Conservation (phyloP, 768 basidiomycete species). For the Amanita brunnescens region DNA sequence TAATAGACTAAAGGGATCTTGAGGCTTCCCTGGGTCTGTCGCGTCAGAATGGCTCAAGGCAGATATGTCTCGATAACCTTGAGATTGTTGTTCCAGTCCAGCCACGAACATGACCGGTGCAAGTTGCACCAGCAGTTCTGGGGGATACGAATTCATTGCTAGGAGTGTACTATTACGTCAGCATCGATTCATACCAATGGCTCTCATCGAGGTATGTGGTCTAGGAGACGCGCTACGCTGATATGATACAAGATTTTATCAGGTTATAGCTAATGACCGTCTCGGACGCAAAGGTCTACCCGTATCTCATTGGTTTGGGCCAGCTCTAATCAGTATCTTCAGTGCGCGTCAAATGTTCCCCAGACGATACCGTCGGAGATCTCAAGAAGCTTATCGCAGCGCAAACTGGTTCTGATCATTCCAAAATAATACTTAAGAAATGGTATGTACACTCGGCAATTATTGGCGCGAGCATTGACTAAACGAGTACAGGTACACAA, state of each 20-base stretch:
- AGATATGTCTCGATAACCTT: slow-evolving; percentile 12
- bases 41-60: slow-evolving; percentile 15
- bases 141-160: slow-evolving; percentile 86
- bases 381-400: slow-evolving; percentile 96
- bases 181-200: not conserved
- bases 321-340: not conserved
- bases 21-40: slow-evolving; percentile 23
- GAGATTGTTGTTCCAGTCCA: slow-evolving; percentile 48
- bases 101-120: slow-evolving; percentile 94
- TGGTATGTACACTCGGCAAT: slow-evolving; percentile 47
- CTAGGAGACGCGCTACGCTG: not conserved
- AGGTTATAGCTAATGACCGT: slow-evolving; percentile 11
- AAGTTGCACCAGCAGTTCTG: slow-evolving; percentile 81
- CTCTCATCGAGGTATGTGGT: slow-evolving; percentile 9
- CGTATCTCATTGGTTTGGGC: not conserved
- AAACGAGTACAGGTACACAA: slow-evolving; percentile 63
- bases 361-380: slow-evolving; percentile 95
- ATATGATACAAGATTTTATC: not conserved
- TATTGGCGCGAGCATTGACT: not conserved
- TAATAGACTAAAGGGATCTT: slow-evolving; percentile 59
- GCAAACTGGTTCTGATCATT: slow-evolving; percentile 80
- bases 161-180: not conserved
- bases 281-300: slow-evolving; percentile 10
- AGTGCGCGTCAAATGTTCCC: slow-evolving; percentile 95
- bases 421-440: slow-evolving; percentile 94